A percentile compares a stretch with the other conserved stretches of the same genome.
These are phyloP conservation scores for Grosmannia clavigera DNA, from an alignment of 2,329 filamentous ascomycete species.

Conservation along the genomic window DNA sequence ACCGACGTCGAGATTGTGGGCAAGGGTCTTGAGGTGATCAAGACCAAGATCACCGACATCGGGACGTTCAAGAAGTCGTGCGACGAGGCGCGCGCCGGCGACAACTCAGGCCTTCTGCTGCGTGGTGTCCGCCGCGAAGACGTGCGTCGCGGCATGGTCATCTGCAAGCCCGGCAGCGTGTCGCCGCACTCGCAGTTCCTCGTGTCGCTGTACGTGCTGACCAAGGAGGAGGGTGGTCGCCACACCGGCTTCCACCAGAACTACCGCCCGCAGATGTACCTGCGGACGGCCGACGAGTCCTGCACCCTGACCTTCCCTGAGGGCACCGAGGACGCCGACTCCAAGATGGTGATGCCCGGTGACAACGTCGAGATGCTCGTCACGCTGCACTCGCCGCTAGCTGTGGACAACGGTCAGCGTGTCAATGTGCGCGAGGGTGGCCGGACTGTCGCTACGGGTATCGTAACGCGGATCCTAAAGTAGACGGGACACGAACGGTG, in stretches of 20 bases:
- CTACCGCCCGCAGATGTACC: conserved; percentile 93
- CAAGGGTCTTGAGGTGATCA: conserved; percentile 69
- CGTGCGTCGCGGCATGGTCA: conserved; percentile 86
- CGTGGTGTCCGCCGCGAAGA: conserved; percentile 95
- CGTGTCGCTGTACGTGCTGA: conserved; percentile 90
- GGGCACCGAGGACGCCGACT: conserved; percentile 55
- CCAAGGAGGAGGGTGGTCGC: conserved; percentile 94
- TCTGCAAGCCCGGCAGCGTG: conserved; percentile 69
- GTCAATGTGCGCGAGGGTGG: conserved; percentile 99
- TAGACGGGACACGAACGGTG: conserved; percentile 21
- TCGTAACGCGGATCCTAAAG: conserved; percentile 61
- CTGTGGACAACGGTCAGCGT: conserved; percentile 81
- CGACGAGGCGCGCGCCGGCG: conserved; percentile 88
- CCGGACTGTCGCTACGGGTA: conserved; percentile 72
- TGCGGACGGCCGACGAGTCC: conserved; percentile 78
- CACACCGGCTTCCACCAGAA: conserved; percentile 93
- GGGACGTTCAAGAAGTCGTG: conserved; percentile 99
- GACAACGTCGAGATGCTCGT: conserved; percentile 98
- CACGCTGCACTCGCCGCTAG: conserved; percentile 72
- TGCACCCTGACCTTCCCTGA: conserved; percentile 79
- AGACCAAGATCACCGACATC: conserved; percentile 99
- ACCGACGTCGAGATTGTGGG: conserved; percentile 89
- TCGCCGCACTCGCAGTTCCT: conserved; percentile 89
- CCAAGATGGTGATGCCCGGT: conserved; percentile 90
- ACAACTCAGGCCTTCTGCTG: conserved; percentile 95